Evolutionary conservation across 2,329 filamentous ascomycete species (phyloP), one percentile per base, ranked within the genome.

Genomic region (Fusarium chuoi): DNA sequence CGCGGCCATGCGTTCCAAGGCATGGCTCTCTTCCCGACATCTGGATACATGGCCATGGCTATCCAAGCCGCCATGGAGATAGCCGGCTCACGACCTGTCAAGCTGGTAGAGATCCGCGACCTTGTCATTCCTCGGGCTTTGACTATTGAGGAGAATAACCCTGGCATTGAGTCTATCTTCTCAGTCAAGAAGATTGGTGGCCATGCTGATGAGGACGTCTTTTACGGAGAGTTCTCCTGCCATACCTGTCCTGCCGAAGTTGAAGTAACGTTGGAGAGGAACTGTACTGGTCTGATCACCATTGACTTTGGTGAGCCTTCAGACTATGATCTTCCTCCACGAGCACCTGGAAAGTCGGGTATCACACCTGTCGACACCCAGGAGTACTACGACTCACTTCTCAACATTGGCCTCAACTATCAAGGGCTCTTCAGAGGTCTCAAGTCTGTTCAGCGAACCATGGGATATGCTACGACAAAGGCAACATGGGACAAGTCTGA

Each of bases 381-480:
- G 6, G 59, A 62, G 20, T 62, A 62, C 8, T 62, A 56, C 5
- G 48, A 62, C 14, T 62, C 59, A 4, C 48, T 62, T 10, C 39
- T 56, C 3, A 62, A 56, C 12, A 62, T 62, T 14, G 59, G 59
- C 1, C 59, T 62, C 18, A 33, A 62, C 14, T 62, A 62, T 4
- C 59, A 62, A 6, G 48, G 59, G 1, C 59, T 62, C 5, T 62
- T 62, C 39, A 1, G 59, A 30, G 59, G 59, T 1, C 39, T 62
- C 5, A 56, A 62, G 5, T 62, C 59, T 4, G 59, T 62, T 1
- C 7, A 62, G 24, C 42, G 59, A 24, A 44, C 59, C 6, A 62
- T 62, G 59, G 59, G 59, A 13, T 56, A 62, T 14, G 59, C 59
- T 45, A 56, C 39, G 15, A 62, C 59, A 30, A 62, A 62, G 20